Conservation (phyloP, 148 eudicot genomes). For the Oxyria digyna region DNA sequence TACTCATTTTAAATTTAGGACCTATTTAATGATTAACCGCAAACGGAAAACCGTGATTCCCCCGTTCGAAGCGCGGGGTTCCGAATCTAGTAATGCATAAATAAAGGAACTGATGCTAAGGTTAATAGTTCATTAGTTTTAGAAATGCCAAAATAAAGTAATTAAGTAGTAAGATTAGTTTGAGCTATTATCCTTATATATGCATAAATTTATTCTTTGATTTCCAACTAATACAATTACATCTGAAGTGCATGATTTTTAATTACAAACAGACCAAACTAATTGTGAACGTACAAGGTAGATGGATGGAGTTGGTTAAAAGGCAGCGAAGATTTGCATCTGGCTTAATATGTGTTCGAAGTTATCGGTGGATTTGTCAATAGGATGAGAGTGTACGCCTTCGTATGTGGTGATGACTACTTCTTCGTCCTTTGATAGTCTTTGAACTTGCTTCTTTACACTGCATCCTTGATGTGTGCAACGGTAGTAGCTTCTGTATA, state of each 20-base stretch:
- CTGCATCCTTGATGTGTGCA: constrained; percentile 80
- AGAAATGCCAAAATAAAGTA: too few species aligned
- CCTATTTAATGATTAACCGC: too few species aligned
- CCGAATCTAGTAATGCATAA: too few species aligned
- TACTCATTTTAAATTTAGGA: too few species aligned
- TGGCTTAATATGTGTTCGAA: constrained; percentile 75
- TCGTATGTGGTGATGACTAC: constrained; percentile 84
- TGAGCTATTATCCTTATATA: neutral
- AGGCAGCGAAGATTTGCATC: constrained; percentile 52
- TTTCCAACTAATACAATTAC: neutral
- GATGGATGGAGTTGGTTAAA: neutral
- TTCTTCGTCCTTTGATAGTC: constrained; percentile 65
- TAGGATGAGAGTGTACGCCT: constrained; percentile 74
- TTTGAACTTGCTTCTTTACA: constrained; percentile 87
- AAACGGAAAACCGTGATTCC: too few species aligned
- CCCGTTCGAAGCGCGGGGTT: too few species aligned
- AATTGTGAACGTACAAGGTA: neutral
- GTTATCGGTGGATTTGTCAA: constrained; percentile 64
- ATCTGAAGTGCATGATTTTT: neutral
- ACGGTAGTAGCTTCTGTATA: constrained; percentile 65
- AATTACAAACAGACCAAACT: neutral
- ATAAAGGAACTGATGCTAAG: neutral
- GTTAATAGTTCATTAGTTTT: neutral
- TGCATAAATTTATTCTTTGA: neutral
- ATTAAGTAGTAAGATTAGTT: neutral